Evolutionary conservation across 305 asterid genomes (phyloP).

Genomic region (Nicotiana rustica): DNA sequence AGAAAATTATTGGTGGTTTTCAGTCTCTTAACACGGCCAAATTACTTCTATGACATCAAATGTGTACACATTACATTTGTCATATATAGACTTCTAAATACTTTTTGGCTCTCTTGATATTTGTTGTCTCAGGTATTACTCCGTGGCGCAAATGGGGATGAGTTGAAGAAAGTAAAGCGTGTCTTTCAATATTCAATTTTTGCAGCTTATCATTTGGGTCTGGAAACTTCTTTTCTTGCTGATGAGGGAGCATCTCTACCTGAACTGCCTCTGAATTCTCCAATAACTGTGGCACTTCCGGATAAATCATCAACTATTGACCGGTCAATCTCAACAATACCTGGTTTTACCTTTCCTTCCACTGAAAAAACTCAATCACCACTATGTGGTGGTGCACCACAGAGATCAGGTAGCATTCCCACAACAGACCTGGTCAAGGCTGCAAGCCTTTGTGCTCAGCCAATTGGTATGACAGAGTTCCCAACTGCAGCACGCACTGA

Average conservation of each 20-base stretch:
- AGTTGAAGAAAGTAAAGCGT: conserved; percentile 92
- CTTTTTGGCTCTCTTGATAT: conserved; percentile 33
- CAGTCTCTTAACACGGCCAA: not conserved
- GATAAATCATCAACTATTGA: conserved; percentile 72
- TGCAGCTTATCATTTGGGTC: conserved; percentile 97
- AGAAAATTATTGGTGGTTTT: conserved; percentile 29
- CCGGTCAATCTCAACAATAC: conserved; percentile 78
- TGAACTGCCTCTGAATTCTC: conserved; percentile 71
- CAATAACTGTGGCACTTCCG: conserved; percentile 83
- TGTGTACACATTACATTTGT: conserved; percentile 7
- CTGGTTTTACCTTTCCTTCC: conserved; percentile 60
- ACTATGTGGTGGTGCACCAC: conserved; percentile 60
- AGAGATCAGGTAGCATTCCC: conserved; percentile 62
- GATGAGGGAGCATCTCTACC: conserved; percentile 98
- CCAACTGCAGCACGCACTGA: conserved; percentile 46
- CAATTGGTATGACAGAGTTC: conserved; percentile 46
- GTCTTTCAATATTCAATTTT: conserved; percentile 93
- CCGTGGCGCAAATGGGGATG: conserved; percentile 90
- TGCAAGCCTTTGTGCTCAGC: conserved; percentile 47
- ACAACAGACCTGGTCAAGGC: conserved; percentile 54
- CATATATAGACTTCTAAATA: conserved; percentile 3
- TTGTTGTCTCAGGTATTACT: conserved; percentile 75
- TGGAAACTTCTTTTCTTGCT: conserved; percentile 98
- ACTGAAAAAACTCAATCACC: conserved; percentile 56
- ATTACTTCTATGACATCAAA: not conserved